A percentile compares a stretch with the other conserved stretches of the same genome.
Conservation (phyloP, 768 basidiomycete species). For the Coprinopsis marcescibilis region DNA sequence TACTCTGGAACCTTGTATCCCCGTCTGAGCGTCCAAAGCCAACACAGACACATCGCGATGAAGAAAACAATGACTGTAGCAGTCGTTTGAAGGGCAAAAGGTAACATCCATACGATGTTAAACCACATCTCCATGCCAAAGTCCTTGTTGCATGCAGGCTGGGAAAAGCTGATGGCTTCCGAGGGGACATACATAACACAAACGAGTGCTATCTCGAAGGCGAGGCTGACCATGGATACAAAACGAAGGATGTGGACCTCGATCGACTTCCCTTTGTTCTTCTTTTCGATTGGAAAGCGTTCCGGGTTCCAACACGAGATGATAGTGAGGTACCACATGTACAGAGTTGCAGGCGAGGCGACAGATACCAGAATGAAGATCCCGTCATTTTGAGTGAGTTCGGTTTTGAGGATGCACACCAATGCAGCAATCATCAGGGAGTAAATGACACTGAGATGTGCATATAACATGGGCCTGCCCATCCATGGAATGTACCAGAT, state of each 20-base stretch:
- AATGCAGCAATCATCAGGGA: slow-evolving; percentile 12
- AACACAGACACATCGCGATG: not conserved
- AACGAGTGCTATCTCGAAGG: not conserved
- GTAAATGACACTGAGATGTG: slow-evolving; percentile 13
- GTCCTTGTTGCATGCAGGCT: slow-evolving; percentile 2
- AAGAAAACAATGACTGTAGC: not conserved
- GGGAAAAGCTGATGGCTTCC: not conserved
- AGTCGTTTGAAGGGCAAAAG: slow-evolving; percentile 1
- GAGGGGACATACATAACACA: not conserved
- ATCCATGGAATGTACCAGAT: slow-evolving; percentile 11
- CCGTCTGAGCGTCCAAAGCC: not conserved
- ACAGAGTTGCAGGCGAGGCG: slow-evolving; percentile 15
- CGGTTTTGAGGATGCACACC: slow-evolving; percentile 3
- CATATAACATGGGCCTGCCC: slow-evolving; percentile 12
- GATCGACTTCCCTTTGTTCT: not conserved
- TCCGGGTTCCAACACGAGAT: slow-evolving; percentile 5
- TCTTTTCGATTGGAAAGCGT: slow-evolving; percentile 1
- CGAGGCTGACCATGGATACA: not conserved
- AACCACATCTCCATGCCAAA: slow-evolving; percentile 3
- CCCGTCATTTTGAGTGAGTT: slow-evolving; percentile 16
- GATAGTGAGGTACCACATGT: slow-evolving; percentile 13
- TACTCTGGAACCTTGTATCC: not conserved
- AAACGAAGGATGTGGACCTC: slow-evolving; percentile 3
- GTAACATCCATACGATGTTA: slow-evolving; percentile 7
- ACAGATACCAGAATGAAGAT: slow-evolving; percentile 15